phyloP scores from a whole-genome alignment of 768 basidiomycete species.

The Lactifluus echinatus region DNA sequence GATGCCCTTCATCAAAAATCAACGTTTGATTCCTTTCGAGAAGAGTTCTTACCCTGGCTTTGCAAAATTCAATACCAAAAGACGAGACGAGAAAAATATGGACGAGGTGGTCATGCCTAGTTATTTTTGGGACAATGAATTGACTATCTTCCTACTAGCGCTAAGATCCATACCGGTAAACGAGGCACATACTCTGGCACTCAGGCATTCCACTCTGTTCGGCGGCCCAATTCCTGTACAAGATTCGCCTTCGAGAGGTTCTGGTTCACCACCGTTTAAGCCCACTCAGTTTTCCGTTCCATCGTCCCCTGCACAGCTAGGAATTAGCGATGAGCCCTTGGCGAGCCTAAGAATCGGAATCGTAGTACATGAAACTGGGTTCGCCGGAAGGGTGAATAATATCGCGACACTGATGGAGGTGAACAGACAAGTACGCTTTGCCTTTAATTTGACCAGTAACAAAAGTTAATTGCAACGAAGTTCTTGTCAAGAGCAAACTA shows the following conservation, averaged over 20 bases:
- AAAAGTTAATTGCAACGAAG: conserved; percentile 30
- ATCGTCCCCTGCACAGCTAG: conserved; percentile 36
- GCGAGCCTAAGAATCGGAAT: conserved; percentile 58
- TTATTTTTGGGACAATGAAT: neutral
- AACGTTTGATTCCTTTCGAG: conserved; percentile 72
- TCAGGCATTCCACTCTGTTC: conserved; percentile 53
- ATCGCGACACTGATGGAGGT: conserved; percentile 69
- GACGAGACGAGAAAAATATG: conserved; percentile 51
- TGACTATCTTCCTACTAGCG: conserved; percentile 27
- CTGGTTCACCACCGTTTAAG: conserved; percentile 23
- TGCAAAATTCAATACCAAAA: conserved; percentile 77
- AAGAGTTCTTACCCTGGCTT: conserved; percentile 90
- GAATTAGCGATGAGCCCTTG: conserved; percentile 29
- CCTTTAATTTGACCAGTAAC: neutral
- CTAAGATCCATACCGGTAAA: conserved; percentile 38
- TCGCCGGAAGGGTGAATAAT: conserved; percentile 67
- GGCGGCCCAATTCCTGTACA: conserved; percentile 18
- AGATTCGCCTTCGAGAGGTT: conserved; percentile 1
- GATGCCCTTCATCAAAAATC: conserved; percentile 60
- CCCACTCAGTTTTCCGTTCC: conserved; percentile 33
- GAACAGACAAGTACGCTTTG: conserved; percentile 58
- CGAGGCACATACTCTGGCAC: conserved; percentile 40
- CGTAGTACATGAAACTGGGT: conserved; percentile 44
- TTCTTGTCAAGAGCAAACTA: conserved; percentile 46
- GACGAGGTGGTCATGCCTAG: conserved; percentile 33